Evolutionary conservation across 441 rosid species (phyloP).

Genomic region (Corymbia citriodora): DNA sequence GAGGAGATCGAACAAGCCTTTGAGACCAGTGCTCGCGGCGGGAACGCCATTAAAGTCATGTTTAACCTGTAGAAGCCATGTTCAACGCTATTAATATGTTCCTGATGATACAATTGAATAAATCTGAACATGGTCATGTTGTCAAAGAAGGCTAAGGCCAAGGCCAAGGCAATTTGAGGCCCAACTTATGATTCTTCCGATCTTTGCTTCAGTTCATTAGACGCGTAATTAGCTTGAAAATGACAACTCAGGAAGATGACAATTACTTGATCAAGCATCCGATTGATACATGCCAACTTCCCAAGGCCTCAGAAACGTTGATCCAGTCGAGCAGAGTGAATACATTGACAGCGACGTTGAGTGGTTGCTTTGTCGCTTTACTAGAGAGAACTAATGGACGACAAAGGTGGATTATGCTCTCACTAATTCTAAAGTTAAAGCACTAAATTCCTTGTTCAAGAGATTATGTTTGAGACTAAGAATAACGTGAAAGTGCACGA

Average conservation of each 20-base stretch:
- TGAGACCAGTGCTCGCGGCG: conserved; percentile 81
- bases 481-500: neutral
- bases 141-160: neutral
- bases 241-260: neutral
- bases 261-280: neutral
- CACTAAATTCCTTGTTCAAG: neutral
- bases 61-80: conserved; percentile 46
- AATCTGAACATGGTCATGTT: neutral
- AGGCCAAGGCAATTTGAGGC: neutral
- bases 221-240: neutral
- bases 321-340: neutral
- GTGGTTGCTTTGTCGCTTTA: neutral
- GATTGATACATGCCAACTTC: neutral
- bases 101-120: neutral
- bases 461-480: neutral
- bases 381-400: neutral
- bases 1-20: conserved; percentile 77
- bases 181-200: neutral
- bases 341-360: neutral
- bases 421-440: neutral
- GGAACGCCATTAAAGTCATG: conserved; percentile 87
- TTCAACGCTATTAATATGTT: neutral
- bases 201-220: neutral
- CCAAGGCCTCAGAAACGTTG: neutral
- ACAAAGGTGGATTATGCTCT: neutral